Conservation (phyloP, 139 green algal species). For the Chlamydomonas incerta region DNA sequence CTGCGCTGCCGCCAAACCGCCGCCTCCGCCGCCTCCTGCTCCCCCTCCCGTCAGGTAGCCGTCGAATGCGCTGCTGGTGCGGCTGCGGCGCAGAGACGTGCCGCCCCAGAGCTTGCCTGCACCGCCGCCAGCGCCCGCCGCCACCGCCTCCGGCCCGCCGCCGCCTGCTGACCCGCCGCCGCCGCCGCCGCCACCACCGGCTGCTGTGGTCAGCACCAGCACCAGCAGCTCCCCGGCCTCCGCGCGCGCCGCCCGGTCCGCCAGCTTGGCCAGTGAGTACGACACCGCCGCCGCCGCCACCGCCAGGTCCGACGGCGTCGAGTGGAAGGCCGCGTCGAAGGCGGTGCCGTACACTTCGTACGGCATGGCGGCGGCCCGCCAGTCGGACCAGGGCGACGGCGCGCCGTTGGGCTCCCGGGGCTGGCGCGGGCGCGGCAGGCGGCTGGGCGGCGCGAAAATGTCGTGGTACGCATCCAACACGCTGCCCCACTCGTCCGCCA, state of each 20-base stretch:
- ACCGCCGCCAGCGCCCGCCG: too few relatives aligned
- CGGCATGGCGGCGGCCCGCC: not conserved
- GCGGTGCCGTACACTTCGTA: not conserved
- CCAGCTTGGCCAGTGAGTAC: not conserved
- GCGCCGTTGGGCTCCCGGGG: not conserved
- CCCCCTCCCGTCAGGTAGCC: too few relatives aligned
- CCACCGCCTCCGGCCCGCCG: too few relatives aligned
- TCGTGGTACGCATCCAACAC: constrained; percentile 1
- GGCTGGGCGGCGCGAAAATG: not conserved
- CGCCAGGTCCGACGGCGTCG: not conserved
- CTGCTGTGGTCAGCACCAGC: too few relatives aligned
- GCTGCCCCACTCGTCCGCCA: not conserved
- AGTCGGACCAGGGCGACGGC: too few relatives aligned
- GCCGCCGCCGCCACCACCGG: too few relatives aligned
- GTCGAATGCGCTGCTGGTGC: not conserved
- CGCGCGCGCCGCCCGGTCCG: not conserved
- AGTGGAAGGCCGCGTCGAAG: not conserved
- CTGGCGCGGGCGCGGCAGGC: not conserved
- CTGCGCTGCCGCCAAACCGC: not conserved
- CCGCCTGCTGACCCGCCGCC: too few relatives aligned
- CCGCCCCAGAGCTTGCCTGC: too few relatives aligned
- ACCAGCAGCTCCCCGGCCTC: too few relatives aligned
- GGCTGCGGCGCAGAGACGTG: not conserved
- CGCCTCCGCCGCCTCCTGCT: too few relatives aligned
- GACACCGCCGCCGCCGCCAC: not conserved